Percentiles rank a stretch among this genome's conserved stretches.
Evolutionary conservation across 1,139 yeast species (phyloP).

Genomic region (Wickerhamomyces sp.): DNA sequence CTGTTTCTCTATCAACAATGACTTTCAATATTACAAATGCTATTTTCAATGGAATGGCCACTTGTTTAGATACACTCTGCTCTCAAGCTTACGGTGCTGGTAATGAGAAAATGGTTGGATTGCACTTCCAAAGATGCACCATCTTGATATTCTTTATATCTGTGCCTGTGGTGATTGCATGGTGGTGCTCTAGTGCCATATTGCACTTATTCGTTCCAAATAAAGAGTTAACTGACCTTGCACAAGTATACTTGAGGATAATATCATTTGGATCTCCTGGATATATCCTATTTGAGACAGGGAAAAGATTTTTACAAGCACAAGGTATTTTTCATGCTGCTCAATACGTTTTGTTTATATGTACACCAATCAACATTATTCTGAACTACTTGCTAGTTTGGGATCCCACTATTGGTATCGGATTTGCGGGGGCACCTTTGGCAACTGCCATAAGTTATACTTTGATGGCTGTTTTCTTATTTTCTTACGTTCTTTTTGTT

Average conservation of each 20-base stretch:
- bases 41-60: conserved; percentile 51
- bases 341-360: conserved; percentile 34
- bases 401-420: conserved; percentile 31
- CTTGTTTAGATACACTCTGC: conserved; percentile 49
- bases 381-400: conserved; percentile 34
- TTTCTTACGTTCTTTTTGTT: conserved; percentile 27
- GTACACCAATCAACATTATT: conserved; percentile 34
- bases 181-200: conserved; percentile 37
- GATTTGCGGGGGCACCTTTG: conserved; percentile 40
- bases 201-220: conserved; percentile 32
- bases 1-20: conserved; percentile 44
- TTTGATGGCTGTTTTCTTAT: conserved; percentile 30
- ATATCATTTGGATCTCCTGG: conserved; percentile 37
- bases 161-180: conserved; percentile 31
- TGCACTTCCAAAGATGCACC: conserved; percentile 40
- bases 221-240: conserved; percentile 29
- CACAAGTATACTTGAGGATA: conserved; percentile 32
- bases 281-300: conserved; percentile 37
- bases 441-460: conserved; percentile 36
- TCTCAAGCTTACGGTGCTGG: conserved; percentile 48
- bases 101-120: conserved; percentile 33
- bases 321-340: conserved; percentile 39
- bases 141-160: conserved; percentile 33
- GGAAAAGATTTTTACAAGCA: conserved; percentile 39
- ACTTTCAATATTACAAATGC: conserved; percentile 48